Conservation (phyloP, 2,329 filamentous ascomycete species). For the Ophiostoma himal-ulmi region DNA sequence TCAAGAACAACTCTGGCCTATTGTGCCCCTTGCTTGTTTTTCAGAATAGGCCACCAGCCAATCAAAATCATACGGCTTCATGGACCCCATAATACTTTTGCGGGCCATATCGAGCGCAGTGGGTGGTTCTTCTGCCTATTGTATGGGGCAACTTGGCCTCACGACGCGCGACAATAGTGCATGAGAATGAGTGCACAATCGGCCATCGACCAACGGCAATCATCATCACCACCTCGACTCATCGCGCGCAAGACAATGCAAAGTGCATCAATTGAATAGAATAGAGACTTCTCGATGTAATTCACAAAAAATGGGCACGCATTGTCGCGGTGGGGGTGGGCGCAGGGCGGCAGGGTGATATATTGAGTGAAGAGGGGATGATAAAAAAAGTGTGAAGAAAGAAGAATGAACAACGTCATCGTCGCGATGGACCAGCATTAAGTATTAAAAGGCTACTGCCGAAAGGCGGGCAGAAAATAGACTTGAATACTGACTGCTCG, state of each 20-base stretch:
- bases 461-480: constrained; percentile 17
- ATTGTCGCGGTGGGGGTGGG: not conserved
- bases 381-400: constrained; percentile 4
- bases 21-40: constrained; percentile 19
- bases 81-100: not conserved
- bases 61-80: not conserved
- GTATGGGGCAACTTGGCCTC: constrained; percentile 11
- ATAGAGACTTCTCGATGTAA: not conserved
- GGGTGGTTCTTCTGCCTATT: constrained; percentile 3
- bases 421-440: constrained; percentile 15
- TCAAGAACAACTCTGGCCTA: not conserved
- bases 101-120: constrained; percentile 8
- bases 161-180: not conserved
- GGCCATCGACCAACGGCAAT: not conserved
- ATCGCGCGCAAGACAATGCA: not conserved
- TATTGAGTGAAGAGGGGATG: not conserved
- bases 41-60: not conserved
- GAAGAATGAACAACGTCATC: constrained; percentile 15
- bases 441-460: constrained; percentile 18
- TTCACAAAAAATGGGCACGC: not conserved
- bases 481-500: constrained; percentile 10
- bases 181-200: constrained; percentile 5
- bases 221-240: not conserved
- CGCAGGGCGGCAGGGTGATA: not conserved
- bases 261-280: not conserved